A percentile compares a stretch with the other conserved stretches of the same genome.
Evolutionary conservation across 495 filamentous ascomycete genomes (phyloP).

Genomic region (Penicillium argentinense): DNA sequence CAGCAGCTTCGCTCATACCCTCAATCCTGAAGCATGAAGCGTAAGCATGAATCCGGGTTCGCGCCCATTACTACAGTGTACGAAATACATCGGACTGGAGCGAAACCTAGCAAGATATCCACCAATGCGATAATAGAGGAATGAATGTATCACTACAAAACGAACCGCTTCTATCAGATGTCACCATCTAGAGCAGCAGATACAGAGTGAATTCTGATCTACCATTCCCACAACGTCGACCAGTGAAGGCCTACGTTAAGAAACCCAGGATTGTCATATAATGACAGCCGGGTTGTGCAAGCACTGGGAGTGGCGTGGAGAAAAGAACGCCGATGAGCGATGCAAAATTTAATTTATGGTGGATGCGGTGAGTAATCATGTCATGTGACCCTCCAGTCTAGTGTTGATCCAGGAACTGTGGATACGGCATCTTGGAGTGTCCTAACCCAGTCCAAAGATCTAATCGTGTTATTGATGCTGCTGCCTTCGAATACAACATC

Average conservation of each 20-base stretch:
- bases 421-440: no score
- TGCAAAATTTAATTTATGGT: slow-evolving; percentile 18
- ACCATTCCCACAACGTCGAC: slow-evolving; percentile 59
- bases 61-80: slow-evolving; percentile 8
- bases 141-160: slow-evolving; percentile 56
- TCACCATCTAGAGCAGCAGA: slow-evolving; percentile 86
- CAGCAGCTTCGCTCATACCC: not conserved
- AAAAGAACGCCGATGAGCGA: slow-evolving; percentile 21
- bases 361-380: slow-evolving; percentile 18
- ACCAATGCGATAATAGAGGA: slow-evolving; percentile 18
- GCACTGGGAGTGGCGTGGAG: slow-evolving; percentile 46
- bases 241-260: slow-evolving; percentile 69
- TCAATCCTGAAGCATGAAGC: not conserved
- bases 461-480: no score
- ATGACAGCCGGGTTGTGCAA: slow-evolving; percentile 55
- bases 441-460: no score
- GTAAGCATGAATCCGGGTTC: slow-evolving; percentile 8
- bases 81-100: not conserved
- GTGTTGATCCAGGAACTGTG: no score
- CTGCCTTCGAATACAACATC: no score
- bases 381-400: no score
- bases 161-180: slow-evolving; percentile 82
- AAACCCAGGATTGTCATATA: slow-evolving; percentile 43
- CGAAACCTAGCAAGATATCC: not conserved
- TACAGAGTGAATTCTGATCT: slow-evolving; percentile 81